These are phyloP conservation scores for Aspergillus tanneri DNA, from an alignment of 2,329 filamentous ascomycete genomes.

Conservation along the genomic window DNA sequence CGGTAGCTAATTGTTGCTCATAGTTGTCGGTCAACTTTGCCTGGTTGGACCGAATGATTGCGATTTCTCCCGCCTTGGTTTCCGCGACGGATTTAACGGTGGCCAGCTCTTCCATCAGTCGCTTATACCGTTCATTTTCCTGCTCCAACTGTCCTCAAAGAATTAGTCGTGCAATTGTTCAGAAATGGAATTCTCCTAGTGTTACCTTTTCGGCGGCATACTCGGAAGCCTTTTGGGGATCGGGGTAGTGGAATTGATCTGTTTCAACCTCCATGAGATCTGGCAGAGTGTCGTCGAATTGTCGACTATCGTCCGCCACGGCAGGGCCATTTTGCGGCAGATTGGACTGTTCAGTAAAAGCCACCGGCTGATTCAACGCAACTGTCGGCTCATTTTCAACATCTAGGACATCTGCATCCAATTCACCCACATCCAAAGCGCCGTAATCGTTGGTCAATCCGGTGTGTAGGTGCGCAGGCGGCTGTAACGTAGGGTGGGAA, in stretches of 20 bases:
- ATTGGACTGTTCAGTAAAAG: conserved; percentile 9
- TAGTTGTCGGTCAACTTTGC: conserved; percentile 54
- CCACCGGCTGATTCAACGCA: conserved; percentile 14
- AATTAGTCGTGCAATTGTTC: conserved; percentile 11
- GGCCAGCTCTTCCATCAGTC: conserved; percentile 39
- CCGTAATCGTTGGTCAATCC: conserved; percentile 44
- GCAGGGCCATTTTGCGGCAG: conserved; percentile 15
- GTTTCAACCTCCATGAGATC: conserved; percentile 21
- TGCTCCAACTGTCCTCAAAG: conserved; percentile 32
- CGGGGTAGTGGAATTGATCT: conserved; percentile 9
- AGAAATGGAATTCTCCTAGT: no score
- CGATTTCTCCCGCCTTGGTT: conserved; percentile 60
- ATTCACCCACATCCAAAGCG: conserved; percentile 43
- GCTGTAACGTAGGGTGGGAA: conserved; percentile 23
- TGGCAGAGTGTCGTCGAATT: not conserved
- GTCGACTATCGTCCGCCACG: conserved; percentile 19
- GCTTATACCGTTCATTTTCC: conserved; percentile 43
- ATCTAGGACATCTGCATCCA: conserved; percentile 46
- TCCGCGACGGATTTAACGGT: conserved; percentile 44
- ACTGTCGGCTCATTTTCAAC: conserved; percentile 24
- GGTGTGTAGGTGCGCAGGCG: conserved; percentile 32
- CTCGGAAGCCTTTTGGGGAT: conserved; percentile 15
- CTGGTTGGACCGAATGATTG: conserved; percentile 60
- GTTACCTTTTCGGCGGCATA: conserved; percentile 30
- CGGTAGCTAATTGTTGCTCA: conserved; percentile 52